A percentile compares a stretch with the other conserved stretches of the same genome.
Evolutionary conservation across 768 basidiomycete genomes (phyloP).

Genomic region (Serendipita sp.): DNA sequence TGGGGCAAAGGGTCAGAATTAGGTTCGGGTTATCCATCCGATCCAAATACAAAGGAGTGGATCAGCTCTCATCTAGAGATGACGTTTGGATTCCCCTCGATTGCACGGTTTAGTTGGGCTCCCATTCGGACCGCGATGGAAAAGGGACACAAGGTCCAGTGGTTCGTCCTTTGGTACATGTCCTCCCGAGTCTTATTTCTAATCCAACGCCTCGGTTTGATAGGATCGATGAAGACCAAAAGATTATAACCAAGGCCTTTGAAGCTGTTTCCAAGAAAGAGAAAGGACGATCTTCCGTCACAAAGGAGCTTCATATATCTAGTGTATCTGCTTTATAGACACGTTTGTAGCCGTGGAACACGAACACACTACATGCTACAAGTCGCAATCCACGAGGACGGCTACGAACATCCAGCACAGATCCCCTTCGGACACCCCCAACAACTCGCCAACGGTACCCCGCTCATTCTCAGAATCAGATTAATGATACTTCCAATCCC

Average conservation of each 20-base stretch:
- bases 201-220: not conserved
- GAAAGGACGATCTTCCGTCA: conserved; percentile 53
- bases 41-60: conserved; percentile 89
- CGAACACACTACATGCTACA: not conserved
- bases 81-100: conserved; percentile 80
- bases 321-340: conserved; percentile 51
- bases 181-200: not conserved
- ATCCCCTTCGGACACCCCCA: conserved; percentile 70
- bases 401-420: conserved; percentile 42
- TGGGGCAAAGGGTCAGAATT: conserved; percentile 20
- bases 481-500: conserved; percentile 77
- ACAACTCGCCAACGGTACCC: conserved; percentile 64
- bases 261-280: conserved; percentile 53
- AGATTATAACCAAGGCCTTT: conserved; percentile 61
- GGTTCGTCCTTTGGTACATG: conserved; percentile 34
- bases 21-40: conserved; percentile 88
- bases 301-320: conserved; percentile 57
- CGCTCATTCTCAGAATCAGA: conserved; percentile 55
- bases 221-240: conserved; percentile 79
- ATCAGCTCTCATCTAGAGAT: conserved; percentile 59
- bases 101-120: conserved; percentile 91
- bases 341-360: not conserved
- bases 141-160: conserved; percentile 66
- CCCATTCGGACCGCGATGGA: conserved; percentile 78
- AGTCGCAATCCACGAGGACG: not conserved